A percentile compares a stretch with the other conserved stretches of the same genome.
Conservation (phyloP, 2,329 filamentous ascomycete species). For the Ophiostoma novo-ulmi region DNA sequence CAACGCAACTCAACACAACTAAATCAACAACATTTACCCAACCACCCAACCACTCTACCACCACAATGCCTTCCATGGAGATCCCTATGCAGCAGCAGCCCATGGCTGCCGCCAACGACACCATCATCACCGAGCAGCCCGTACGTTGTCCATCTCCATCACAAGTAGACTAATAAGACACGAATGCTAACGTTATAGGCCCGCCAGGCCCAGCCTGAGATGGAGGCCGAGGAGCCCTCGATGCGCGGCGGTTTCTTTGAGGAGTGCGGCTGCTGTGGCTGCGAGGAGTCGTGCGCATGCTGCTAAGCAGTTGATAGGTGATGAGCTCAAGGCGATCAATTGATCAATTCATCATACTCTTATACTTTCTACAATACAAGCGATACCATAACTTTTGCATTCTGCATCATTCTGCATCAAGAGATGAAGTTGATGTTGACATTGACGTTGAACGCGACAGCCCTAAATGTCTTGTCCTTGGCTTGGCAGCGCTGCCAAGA, state of each 20-base stretch:
- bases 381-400: neutral
- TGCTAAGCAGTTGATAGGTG: constrained; percentile 28
- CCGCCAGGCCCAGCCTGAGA: constrained; percentile 32
- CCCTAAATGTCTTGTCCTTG: constrained; percentile 16
- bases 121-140: constrained; percentile 32
- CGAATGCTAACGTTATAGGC: constrained; percentile 23
- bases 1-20: neutral
- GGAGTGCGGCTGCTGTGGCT: constrained; percentile 34
- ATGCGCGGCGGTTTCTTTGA: constrained; percentile 35
- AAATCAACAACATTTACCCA: constrained; percentile 16
- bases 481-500: constrained; percentile 18
- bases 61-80: constrained; percentile 33
- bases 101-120: constrained; percentile 31
- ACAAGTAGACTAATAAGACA: neutral
- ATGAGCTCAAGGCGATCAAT: neutral
- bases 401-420: too few relatives aligned
- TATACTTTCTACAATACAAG: neutral
- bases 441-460: neutral
- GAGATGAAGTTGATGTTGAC: too few relatives aligned
- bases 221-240: constrained; percentile 29
- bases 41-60: neutral
- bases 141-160: constrained; percentile 26
- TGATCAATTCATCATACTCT: too few relatives aligned
- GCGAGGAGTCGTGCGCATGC: constrained; percentile 32
- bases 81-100: constrained; percentile 33